Conservation (phyloP, 306 rosid species). For the Alnus glutinosa region DNA sequence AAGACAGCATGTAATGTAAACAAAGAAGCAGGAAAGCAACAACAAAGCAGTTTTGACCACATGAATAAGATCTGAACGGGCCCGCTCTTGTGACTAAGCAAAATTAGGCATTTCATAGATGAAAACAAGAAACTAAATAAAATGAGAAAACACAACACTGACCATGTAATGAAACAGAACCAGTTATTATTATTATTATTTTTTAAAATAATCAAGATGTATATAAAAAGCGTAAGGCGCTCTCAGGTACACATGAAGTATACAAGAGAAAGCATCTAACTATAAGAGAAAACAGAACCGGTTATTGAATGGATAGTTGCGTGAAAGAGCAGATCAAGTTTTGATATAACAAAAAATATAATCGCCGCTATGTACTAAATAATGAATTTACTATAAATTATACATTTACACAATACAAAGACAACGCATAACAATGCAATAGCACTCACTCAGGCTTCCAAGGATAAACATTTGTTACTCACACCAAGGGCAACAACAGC, state of each 20-base stretch:
- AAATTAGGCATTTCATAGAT: background rate
- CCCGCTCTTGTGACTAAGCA: background rate
- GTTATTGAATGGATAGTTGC: background rate
- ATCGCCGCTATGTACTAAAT: background rate
- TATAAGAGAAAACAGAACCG: background rate
- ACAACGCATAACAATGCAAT: background rate
- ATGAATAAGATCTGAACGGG: background rate
- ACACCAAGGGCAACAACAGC: conserved; percentile 8
- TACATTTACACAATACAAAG: conserved; percentile 4
- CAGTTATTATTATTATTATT: background rate
- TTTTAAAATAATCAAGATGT: too few relatives aligned
- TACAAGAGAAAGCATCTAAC: too few relatives aligned
- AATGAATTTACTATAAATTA: background rate
- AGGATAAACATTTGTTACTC: background rate
- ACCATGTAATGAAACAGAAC: background rate
- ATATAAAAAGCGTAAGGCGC: too few relatives aligned
- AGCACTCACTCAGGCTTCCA: conserved; percentile 7
- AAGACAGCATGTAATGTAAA: background rate
- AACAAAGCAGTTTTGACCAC: background rate
- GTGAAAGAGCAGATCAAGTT: background rate
- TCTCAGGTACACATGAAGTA: too few relatives aligned
- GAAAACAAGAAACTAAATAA: background rate
- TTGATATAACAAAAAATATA: background rate
- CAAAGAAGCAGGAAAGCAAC: background rate
- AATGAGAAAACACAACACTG: background rate